phyloP scores from a whole-genome alignment of 2,329 filamentous ascomycete genomes.

The Epichloe brachyelytri region DNA sequence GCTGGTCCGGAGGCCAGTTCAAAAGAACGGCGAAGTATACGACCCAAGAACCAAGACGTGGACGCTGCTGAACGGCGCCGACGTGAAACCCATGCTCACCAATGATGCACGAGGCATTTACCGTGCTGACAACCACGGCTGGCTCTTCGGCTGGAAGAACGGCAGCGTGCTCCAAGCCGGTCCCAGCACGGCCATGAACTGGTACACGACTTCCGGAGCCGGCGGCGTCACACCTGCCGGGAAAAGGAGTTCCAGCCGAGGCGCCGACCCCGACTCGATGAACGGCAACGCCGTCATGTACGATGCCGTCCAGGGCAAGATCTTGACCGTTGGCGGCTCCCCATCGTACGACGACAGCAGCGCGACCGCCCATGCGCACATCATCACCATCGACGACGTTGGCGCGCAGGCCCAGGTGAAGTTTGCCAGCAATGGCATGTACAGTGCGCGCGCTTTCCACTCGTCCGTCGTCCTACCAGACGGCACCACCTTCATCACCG shows the following conservation, averaged over 20 bases:
- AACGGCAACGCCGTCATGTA: slow-evolving; percentile 44
- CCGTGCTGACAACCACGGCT: slow-evolving; percentile 18
- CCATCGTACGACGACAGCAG: slow-evolving; percentile 29
- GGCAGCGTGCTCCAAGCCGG: slow-evolving; percentile 10
- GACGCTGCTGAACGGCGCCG: slow-evolving; percentile 28
- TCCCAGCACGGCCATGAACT: slow-evolving; percentile 30
- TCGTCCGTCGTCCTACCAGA: slow-evolving; percentile 36
- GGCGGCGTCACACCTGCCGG: slow-evolving; percentile 31
- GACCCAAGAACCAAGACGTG: slow-evolving; percentile 31
- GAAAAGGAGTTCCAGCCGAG: slow-evolving; percentile 8
- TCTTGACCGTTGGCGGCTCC: slow-evolving; percentile 38
- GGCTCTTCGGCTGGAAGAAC: slow-evolving; percentile 14
- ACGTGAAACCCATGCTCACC: slow-evolving; percentile 37
- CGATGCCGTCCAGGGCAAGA: slow-evolving; percentile 44
- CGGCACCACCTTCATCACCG: slow-evolving; percentile 32
- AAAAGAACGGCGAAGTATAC: slow-evolving; percentile 46
- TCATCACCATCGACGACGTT: slow-evolving; percentile 13
- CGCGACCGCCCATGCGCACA: slow-evolving; percentile 30
- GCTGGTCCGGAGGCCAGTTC: slow-evolving; percentile 31
- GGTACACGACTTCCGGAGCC: slow-evolving; percentile 34
- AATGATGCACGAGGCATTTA: slow-evolving; percentile 35
- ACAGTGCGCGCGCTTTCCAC: slow-evolving; percentile 27
- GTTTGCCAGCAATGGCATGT: slow-evolving; percentile 17
- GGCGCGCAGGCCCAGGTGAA: slow-evolving; percentile 8
- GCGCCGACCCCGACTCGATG: slow-evolving; percentile 36